Conservation (phyloP, 495 filamentous ascomycete genomes). For the Poronia punctata region DNA sequence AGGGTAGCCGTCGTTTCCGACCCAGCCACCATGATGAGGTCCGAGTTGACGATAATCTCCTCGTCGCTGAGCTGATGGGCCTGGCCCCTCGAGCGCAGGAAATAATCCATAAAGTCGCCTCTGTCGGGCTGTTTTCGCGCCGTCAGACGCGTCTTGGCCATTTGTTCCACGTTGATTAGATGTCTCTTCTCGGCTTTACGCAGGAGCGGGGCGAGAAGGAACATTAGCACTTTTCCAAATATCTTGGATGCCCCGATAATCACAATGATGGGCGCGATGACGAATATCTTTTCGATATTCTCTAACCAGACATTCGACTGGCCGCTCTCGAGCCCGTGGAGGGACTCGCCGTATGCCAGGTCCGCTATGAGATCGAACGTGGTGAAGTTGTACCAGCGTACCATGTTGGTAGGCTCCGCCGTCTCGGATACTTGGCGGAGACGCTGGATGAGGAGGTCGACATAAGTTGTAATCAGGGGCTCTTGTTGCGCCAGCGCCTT, state of each 20-base stretch:
- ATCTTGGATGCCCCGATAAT: neutral
- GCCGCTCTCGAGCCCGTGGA: conserved; percentile 38
- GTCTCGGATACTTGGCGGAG: conserved; percentile 28
- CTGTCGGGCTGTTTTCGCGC: conserved; percentile 3
- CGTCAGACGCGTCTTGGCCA: conserved; percentile 1
- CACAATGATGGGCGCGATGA: conserved; percentile 4
- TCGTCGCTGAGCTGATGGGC: conserved; percentile 1
- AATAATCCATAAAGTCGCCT: conserved; percentile 9
- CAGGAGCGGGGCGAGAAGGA: neutral
- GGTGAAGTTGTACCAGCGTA: conserved; percentile 51
- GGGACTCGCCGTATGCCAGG: conserved; percentile 50
- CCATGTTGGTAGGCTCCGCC: conserved; percentile 33
- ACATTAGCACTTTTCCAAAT: neutral
- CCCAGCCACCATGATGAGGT: conserved; percentile 39
- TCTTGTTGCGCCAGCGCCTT: conserved; percentile 39
- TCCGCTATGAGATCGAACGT: conserved; percentile 59
- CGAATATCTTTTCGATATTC: conserved; percentile 14
- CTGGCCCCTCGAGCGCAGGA: conserved; percentile 8
- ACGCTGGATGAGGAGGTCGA: conserved; percentile 39
- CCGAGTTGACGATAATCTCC: conserved; percentile 23
- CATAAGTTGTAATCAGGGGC: conserved; percentile 34
- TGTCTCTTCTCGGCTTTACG: neutral
- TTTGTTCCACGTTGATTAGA: neutral
- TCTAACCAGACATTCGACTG: conserved; percentile 26
- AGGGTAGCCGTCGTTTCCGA: conserved; percentile 53